Conservation (phyloP, 2,329 filamentous ascomycete species). For the Periconia macrospinosa region DNA sequence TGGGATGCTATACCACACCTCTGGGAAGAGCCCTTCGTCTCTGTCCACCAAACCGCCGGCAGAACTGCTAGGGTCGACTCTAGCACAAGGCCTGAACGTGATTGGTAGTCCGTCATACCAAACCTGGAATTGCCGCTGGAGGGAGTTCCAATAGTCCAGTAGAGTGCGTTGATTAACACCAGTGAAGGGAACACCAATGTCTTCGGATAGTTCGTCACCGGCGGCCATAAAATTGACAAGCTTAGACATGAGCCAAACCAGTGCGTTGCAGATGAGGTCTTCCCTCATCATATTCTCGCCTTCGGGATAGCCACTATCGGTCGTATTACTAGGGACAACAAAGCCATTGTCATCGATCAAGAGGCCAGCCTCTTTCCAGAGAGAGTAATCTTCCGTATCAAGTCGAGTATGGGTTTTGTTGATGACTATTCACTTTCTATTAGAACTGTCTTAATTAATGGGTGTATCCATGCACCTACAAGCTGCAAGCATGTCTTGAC, state of each 20-base stretch:
- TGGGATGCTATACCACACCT: conserved; percentile 65
- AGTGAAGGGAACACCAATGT: conserved; percentile 43
- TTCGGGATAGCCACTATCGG: conserved; percentile 44
- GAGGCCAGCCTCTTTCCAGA: conserved; percentile 68
- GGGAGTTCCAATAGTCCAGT: conserved; percentile 56
- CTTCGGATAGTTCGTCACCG: conserved; percentile 53
- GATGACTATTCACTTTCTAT: conserved; percentile 47
- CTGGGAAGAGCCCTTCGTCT: conserved; percentile 49
- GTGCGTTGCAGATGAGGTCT: conserved; percentile 64
- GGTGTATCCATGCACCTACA: conserved; percentile 45
- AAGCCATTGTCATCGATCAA: conserved; percentile 58
- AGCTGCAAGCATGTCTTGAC: conserved; percentile 66
- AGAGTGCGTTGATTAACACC: conserved; percentile 54
- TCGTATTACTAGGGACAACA: conserved; percentile 50
- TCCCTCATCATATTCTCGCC: conserved; percentile 58
- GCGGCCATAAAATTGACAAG: conserved; percentile 66
- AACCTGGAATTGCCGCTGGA: conserved; percentile 59
- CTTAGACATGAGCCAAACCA: conserved; percentile 68
- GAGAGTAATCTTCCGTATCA: conserved; percentile 62
- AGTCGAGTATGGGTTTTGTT: conserved; percentile 63
- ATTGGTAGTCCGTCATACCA: conserved; percentile 63
- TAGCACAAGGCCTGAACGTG: conserved; percentile 61
- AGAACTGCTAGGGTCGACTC: conserved; percentile 44
- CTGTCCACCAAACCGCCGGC: conserved; percentile 23
- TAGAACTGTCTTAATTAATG: conserved; percentile 3